These are phyloP conservation scores for Ramaria sp. DNA, from an alignment of 768 basidiomycete genomes.

Conservation along the genomic window DNA sequence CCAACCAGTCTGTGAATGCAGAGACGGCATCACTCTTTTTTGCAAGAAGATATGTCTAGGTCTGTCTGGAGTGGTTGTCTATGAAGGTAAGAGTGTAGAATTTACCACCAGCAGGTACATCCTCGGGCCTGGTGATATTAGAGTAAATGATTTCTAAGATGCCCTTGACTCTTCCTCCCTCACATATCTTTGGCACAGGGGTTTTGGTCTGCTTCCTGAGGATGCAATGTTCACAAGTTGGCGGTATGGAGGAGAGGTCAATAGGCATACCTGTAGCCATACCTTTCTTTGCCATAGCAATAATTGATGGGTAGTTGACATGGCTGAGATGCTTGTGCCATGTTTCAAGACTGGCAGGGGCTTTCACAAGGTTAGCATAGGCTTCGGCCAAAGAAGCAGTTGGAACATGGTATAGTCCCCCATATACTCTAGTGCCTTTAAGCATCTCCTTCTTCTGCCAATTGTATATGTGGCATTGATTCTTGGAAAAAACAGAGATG, in stretches of 20 bases:
- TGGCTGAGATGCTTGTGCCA: conserved; percentile 21
- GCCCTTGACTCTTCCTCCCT: neutral
- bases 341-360: conserved; percentile 4
- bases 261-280: conserved; percentile 15
- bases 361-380: too few species aligned
- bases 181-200: conserved; percentile 19
- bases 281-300: too few species aligned
- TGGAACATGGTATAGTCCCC: neutral
- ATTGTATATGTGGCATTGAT: too few species aligned
- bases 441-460: too few species aligned
- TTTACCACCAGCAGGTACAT: conserved; percentile 12
- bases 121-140: neutral
- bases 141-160: conserved; percentile 3
- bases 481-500: too few species aligned
- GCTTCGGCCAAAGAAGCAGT: too few species aligned
- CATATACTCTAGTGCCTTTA: too few species aligned
- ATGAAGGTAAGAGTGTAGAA: conserved; percentile 8
- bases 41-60: conserved; percentile 7
- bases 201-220: conserved; percentile 28
- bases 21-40: neutral
- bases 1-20: too few species aligned
- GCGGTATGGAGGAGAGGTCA: conserved; percentile 14
- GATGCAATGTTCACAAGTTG: conserved; percentile 25
- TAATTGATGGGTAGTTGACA: conserved; percentile 12
- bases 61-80: conserved; percentile 7